phyloP scores from a whole-genome alignment of 176 grass and related monocot genomes.

The sorghum (Sorghum bicolor) region Sorghum_bicolor_NCBIv3 NC_012870.2:72942501-72943000 shows the following conservation, averaged over 20 bases:
- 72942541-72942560: neutral
- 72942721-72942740: neutral
- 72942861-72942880: neutral
- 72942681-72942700: neutral
- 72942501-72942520: slow-evolving; percentile 54
- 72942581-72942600: neutral
- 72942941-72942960: neutral
- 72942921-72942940: neutral
- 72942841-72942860: neutral
- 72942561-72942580: slow-evolving; percentile 21
- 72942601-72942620: neutral
- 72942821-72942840: neutral
- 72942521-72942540: slow-evolving; percentile 12
- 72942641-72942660: neutral
- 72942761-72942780: neutral
- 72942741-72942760: neutral
- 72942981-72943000: neutral
- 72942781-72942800: neutral
- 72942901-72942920: neutral
- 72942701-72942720: neutral
- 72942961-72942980: neutral
- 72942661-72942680: neutral
- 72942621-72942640: neutral
- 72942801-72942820: neutral
- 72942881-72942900: slow-evolving; percentile 5